These are phyloP conservation scores for Phytopythium delawarense DNA, from an alignment of 352 stramenopile species.

Conservation along the genomic window DNA sequence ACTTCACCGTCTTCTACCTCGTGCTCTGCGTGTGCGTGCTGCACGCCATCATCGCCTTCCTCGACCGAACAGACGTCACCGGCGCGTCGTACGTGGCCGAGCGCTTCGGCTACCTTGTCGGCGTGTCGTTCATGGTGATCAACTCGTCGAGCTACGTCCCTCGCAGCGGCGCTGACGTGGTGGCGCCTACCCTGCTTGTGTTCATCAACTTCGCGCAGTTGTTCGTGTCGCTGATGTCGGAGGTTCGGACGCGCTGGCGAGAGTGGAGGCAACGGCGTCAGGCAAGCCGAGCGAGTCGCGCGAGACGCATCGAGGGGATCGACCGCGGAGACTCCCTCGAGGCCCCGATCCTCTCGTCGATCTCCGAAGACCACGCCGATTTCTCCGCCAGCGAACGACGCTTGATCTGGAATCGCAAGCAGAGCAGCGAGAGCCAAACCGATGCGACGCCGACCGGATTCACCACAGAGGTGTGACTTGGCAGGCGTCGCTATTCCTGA, in stretches of 20 bases:
- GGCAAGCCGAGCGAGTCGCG: background rate
- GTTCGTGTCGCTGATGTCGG: background rate
- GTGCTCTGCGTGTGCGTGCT: slow-evolving; percentile 23
- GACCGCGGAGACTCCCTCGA: background rate
- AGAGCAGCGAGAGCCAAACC: background rate
- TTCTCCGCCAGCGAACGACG: background rate
- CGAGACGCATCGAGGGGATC: background rate
- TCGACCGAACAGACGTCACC: slow-evolving; percentile 24
- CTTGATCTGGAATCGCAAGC: background rate
- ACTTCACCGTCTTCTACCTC: slow-evolving; percentile 26
- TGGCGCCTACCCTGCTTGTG: slow-evolving; percentile 12
- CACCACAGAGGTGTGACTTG: background rate
- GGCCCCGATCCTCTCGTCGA: slow-evolving; percentile 1
- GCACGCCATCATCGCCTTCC: slow-evolving; percentile 23
- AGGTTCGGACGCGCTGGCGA: too few relatives aligned
- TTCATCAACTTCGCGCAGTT: slow-evolving; percentile 8
- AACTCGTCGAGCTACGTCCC: slow-evolving; percentile 17
- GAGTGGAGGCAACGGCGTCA: background rate
- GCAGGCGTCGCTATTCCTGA: slow-evolving; percentile 1
- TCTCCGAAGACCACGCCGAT: background rate
- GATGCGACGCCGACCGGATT: background rate
- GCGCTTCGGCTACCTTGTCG: slow-evolving; percentile 23
- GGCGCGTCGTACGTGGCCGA: slow-evolving; percentile 15
- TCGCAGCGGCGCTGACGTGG: slow-evolving; percentile 16
- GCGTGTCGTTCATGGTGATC: slow-evolving; percentile 16